Conservation (phyloP, 139 green algal genomes). For the Microglena sp. region DNA sequence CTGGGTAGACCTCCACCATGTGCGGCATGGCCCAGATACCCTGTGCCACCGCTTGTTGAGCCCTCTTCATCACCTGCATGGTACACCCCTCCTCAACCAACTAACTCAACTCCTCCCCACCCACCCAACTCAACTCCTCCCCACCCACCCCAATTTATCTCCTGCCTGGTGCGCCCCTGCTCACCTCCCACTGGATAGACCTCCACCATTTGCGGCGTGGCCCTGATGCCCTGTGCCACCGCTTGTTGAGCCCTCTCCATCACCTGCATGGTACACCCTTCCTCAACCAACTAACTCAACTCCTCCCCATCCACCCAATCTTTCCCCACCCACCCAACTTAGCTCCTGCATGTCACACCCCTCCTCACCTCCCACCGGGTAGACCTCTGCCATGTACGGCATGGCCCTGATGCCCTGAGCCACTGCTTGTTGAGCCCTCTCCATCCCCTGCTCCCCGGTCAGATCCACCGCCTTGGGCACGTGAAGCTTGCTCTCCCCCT, state of each 20-base stretch:
- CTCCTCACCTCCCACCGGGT: constrained; percentile 74
- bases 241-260: constrained; percentile 8
- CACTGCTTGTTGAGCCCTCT: constrained; percentile 24
- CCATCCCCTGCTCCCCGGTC: constrained; percentile 25
- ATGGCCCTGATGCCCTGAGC: constrained; percentile 54
- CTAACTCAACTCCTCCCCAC: neutral
- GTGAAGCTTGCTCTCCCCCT: constrained; percentile 13
- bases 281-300: neutral
- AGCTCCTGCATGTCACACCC: neutral
- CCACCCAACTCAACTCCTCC: neutral
- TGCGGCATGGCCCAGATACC: constrained; percentile 65
- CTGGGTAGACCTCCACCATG: constrained; percentile 89
- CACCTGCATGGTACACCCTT: neutral
- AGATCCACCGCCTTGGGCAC: constrained; percentile 64
- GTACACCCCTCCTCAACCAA: neutral
- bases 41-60: constrained; percentile 21
- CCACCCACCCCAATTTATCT: neutral
- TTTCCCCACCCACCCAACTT: neutral
- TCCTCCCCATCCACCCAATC: constrained; percentile 1
- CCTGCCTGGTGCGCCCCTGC: neutral
- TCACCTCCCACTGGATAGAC: constrained; percentile 89
- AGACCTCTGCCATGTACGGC: constrained; percentile 82
- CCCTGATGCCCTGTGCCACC: constrained; percentile 44
- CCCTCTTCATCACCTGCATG: neutral
- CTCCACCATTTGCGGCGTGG: constrained; percentile 77